A percentile compares a stretch with the other conserved stretches of the same genome.
These are phyloP conservation scores for Coniochaeta hoffmannii DNA, from an alignment of 2,329 filamentous ascomycete genomes.

Conservation along the genomic window DNA sequence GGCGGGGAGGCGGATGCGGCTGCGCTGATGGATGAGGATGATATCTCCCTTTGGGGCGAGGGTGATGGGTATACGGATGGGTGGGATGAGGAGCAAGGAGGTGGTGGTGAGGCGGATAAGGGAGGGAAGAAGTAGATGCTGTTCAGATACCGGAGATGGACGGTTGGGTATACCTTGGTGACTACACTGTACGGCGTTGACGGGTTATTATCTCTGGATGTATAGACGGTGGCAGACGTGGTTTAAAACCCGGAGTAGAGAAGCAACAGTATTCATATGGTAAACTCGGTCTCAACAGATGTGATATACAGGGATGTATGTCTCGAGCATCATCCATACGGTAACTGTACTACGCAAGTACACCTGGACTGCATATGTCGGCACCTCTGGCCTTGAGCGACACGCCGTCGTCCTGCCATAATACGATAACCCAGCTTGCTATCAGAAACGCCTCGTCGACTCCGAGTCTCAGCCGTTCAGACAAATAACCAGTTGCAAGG, in stretches of 20 bases:
- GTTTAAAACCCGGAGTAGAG: not conserved
- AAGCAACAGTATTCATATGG: not conserved
- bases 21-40: constrained; percentile 50
- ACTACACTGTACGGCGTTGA: not conserved
- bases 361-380: too few species aligned
- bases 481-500: not conserved
- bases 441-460: not conserved
- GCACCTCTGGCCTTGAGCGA: too few species aligned
- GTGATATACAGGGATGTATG: too few species aligned
- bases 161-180: not conserved
- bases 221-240: not conserved
- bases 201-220: not conserved
- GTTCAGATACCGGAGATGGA: not conserved
- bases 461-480: not conserved
- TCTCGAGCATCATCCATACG: too few species aligned
- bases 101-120: too few species aligned
- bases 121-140: constrained; percentile 14
- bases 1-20: constrained; percentile 30
- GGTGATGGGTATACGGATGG: constrained; percentile 20
- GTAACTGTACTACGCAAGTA: too few species aligned
- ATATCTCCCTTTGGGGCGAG: constrained; percentile 48
- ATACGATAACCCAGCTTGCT: not conserved
- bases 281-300: too few species aligned
- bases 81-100: constrained; percentile 20
- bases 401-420: too few species aligned